Conservation (phyloP, 2,329 filamentous ascomycete species). For the Exophiala alcalophila region DNA sequence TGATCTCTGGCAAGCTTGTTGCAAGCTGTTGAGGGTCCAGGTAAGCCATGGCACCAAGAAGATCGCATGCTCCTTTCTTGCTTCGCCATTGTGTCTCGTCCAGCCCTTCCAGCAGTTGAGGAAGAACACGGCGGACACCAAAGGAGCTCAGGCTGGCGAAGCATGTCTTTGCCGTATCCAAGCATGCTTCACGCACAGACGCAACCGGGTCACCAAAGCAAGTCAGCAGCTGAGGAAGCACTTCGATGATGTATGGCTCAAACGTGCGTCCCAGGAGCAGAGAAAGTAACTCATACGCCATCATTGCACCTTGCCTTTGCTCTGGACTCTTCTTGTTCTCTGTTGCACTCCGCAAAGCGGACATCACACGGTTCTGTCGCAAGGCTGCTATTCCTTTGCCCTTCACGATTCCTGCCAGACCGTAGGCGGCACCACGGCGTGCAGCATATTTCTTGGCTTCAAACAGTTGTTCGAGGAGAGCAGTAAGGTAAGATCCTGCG, state of each 20-base stretch:
- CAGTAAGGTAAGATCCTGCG: constrained; percentile 73
- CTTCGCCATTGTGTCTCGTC: constrained; percentile 97
- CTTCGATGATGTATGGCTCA: constrained; percentile 93
- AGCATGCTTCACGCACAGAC: constrained; percentile 87
- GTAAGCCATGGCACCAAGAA: constrained; percentile 97
- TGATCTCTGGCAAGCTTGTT: constrained; percentile 89
- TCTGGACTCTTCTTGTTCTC: constrained; percentile 94
- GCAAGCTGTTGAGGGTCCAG: constrained; percentile 93
- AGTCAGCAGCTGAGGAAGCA: constrained; percentile 83
- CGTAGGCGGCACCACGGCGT: constrained; percentile 90
- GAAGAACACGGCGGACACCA: constrained; percentile 90
- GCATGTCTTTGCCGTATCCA: constrained; percentile 90
- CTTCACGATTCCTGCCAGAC: constrained; percentile 81
- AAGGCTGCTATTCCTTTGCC: constrained; percentile 82
- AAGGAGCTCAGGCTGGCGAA: constrained; percentile 92
- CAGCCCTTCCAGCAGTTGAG: constrained; percentile 83
- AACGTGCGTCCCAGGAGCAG: constrained; percentile 83
- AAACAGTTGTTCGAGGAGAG: constrained; percentile 77
- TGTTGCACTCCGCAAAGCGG: constrained; percentile 72
- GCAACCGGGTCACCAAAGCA: constrained; percentile 85
- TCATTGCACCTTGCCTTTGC: constrained; percentile 80
- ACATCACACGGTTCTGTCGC: constrained; percentile 81
- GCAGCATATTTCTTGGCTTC: constrained; percentile 88
- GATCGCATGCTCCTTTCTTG: constrained; percentile 96
- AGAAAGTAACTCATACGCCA: constrained; percentile 88